Base-by-base conservation (phyloP, 805 yeast genomes). In the Barnettozyma siamensis region DNA sequence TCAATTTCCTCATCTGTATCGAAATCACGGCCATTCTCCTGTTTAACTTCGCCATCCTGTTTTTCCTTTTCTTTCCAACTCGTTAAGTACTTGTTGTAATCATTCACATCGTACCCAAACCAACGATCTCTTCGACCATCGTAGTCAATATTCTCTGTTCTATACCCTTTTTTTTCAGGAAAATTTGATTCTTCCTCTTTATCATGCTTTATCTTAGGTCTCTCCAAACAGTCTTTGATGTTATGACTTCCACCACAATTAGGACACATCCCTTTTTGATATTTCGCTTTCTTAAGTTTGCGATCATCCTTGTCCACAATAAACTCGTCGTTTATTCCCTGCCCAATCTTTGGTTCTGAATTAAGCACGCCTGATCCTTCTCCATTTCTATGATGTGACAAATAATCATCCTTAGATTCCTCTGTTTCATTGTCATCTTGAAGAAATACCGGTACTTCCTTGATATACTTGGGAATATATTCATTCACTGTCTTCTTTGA, bases 51-150 rank as follows among this genome's bases (percentile, higher is more conserved):
- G 20, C 48, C 38, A 26, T 48, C 39, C 24, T 50, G 39, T 44
- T 54, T 48, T 45, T 46, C 64, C 66, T 66, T 58, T 31, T 47
- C 53, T 40, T 69, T 65, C 75, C 83, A 75, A 35, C 64, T 64
- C 38, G 62, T 57, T 6, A 78, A 50, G 24, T 74, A 72, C 11
- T 68, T 63, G 36, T 70, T 73, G 65, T 83, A 85, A 40, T 83
- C 87, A 10, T 67, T 65, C 1, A 76, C 69, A 35, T 82, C 79
- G 55, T 77, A 84, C 0, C 95, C 95, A 54, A 75, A 83, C 95
- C 57, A 54, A 13, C 57, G 31, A 40, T 54, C 58, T 23, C 62
- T 60, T 20, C 57, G 60, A 11, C 57, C 61, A 31, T 54, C 57
- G 31, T 49, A 54, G 26, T 54, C 64, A 7, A 54, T 54, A 13